Evolutionary conservation across 257 asterid genomes (phyloP).

Genomic region (Avicennia marina): DNA sequence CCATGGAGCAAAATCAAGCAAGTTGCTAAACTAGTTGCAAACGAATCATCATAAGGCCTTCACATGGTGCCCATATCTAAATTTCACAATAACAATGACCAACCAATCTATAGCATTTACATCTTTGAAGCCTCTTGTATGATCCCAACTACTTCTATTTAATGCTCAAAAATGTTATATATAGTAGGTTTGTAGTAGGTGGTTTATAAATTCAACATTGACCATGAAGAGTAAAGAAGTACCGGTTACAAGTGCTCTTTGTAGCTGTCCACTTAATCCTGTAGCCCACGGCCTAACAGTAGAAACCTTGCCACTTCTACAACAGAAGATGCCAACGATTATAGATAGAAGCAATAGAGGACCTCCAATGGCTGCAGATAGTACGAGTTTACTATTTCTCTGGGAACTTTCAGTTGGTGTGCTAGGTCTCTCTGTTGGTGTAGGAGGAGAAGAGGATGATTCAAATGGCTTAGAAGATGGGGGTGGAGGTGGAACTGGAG

Average conservation of each 20-base stretch:
- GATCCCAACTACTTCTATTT: too few species aligned
- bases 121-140: too few species aligned
- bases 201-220: neutral
- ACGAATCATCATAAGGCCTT: too few species aligned
- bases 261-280: conserved; percentile 95
- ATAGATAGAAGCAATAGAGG: conserved; percentile 38
- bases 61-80: too few species aligned
- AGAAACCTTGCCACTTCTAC: conserved; percentile 50
- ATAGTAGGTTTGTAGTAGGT: neutral
- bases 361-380: conserved; percentile 53
- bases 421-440: conserved; percentile 17
- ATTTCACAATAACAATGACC: too few species aligned
- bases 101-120: too few species aligned
- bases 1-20: too few species aligned
- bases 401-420: neutral
- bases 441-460: conserved; percentile 20
- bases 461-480: conserved; percentile 24
- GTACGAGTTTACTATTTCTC: conserved; percentile 15
- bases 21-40: too few species aligned
- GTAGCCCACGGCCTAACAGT: conserved; percentile 92
- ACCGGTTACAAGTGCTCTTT: conserved; percentile 74
- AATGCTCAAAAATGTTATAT: too few species aligned
- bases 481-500: conserved; percentile 25
- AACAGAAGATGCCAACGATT: conserved; percentile 26
- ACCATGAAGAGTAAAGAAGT: neutral